Conservation (phyloP, 2,329 filamentous ascomycete species). For the Bertia moriformis region DNA sequence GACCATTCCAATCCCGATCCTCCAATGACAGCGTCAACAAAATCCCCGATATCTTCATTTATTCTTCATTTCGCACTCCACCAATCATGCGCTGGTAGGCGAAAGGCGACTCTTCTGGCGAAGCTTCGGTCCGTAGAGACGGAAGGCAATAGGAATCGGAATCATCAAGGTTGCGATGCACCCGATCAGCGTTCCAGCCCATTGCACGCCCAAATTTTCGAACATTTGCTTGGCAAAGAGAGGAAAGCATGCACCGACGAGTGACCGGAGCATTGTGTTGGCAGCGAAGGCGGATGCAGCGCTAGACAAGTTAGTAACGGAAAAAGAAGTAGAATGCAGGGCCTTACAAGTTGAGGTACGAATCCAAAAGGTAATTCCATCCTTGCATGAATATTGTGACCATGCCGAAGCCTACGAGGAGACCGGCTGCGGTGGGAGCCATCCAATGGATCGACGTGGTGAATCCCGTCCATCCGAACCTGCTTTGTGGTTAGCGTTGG, state of each 20-base stretch:
- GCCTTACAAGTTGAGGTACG: constrained; percentile 12
- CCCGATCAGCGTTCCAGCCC: constrained; percentile 15
- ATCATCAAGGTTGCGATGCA: constrained; percentile 17
- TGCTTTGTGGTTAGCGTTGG: background rate
- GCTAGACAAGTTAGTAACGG: too few species aligned
- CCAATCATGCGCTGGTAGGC: too few species aligned
- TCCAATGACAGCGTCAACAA: too few species aligned
- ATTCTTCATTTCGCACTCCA: too few species aligned
- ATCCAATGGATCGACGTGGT: constrained; percentile 16
- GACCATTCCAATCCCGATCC: too few species aligned
- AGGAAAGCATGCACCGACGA: constrained; percentile 44
- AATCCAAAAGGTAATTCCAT: constrained; percentile 41
- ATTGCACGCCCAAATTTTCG: constrained; percentile 11
- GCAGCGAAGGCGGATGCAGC: constrained; percentile 42
- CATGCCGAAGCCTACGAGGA: constrained; percentile 36
- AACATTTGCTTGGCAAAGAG: constrained; percentile 35
- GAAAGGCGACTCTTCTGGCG: constrained; percentile 14
- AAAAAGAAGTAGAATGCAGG: background rate
- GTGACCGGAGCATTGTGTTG: constrained; percentile 39
- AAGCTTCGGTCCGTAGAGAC: constrained; percentile 15
- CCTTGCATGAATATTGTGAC: constrained; percentile 42
- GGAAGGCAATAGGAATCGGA: constrained; percentile 18
- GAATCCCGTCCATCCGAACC: constrained; percentile 29
- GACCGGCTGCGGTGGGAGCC: constrained; percentile 16
- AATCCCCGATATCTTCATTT: too few species aligned